Conservation (phyloP, 106 monocot species). For the Dendrobium catenatum region DNA sequence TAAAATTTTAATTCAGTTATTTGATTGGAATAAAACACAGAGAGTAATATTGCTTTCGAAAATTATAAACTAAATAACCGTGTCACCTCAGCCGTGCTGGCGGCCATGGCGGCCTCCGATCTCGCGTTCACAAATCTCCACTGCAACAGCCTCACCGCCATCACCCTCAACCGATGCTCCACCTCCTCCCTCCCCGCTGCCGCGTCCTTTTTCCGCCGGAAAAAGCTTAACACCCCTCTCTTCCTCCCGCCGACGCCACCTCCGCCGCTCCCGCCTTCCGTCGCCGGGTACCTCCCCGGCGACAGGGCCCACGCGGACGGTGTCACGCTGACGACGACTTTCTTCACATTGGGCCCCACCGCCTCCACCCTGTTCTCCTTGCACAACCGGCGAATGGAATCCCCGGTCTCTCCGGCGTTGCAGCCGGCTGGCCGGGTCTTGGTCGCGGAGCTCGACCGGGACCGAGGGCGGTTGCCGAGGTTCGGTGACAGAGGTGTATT, state of each 20-base stretch:
- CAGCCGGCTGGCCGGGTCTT: background rate
- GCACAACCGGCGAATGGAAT: background rate
- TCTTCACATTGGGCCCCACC: background rate
- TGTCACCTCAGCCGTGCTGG: constrained; percentile 33
- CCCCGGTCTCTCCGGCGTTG: background rate
- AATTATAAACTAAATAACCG: too few species aligned
- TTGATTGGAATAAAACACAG: too few species aligned
- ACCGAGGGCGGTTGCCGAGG: background rate
- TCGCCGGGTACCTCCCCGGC: constrained; percentile 26
- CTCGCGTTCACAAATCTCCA: constrained; percentile 72
- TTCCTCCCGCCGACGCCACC: background rate
- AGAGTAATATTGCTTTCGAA: background rate
- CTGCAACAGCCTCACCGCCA: constrained; percentile 35
- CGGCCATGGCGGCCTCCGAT: constrained; percentile 21
- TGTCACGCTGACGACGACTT: background rate
- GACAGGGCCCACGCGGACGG: constrained; percentile 54
- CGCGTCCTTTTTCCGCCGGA: constrained; percentile 27
- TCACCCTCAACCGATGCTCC: constrained; percentile 32
- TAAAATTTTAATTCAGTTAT: too few species aligned
- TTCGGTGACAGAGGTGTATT: background rate
- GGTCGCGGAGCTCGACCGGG: background rate
- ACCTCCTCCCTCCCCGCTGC: constrained; percentile 24
- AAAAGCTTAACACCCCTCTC: constrained; percentile 22
- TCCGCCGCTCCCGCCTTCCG: background rate
- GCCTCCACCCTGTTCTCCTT: constrained; percentile 5